Evolutionary conservation across 2,329 filamentous ascomycete species (phyloP), one percentile per base, ranked within the genome.

Genomic region (Dactylonectria estremocensis): DNA sequence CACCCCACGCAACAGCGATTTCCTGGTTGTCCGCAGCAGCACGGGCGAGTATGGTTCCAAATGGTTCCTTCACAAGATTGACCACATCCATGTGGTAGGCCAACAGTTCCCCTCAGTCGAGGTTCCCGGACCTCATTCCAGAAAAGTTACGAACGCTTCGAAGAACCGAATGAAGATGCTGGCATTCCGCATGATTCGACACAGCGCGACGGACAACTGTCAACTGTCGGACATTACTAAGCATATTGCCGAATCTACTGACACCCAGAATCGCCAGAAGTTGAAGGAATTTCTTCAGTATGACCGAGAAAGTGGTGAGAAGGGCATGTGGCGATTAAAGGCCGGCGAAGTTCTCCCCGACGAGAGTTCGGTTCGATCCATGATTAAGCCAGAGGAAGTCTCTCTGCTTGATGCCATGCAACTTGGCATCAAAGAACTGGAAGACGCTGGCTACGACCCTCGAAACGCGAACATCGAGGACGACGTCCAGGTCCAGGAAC

Each of bases 121-220:
- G 76, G 93, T 99, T 5, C 96, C 96, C 3, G 95, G 95, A 0
- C 95, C 95, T 3, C 95, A 98, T 79, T 97, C 95, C 43, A 89
- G 96, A 68, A 97, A 96, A 80, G 95, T 98, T 33, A 99, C 96
- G 0, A 97, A 97, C 64, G 95, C 95, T n/a, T 92, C 94, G 40
- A 99, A 99, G 85, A 97, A 96, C 80, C 91, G 96, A 40, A 91
- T 99, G 81, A 97, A 96, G 84, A 98, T 98, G 92, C 91, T 99
- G 45, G 93, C 95, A 0, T 98, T 94, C 80, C 93, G 96, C 57
- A 91, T 97, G 79, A 93, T 97, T 75, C 89, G 91, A 69, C 93
- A 93, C 75, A 94, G 92, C 74, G 85, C 89, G 18, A 89, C 91
- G 28, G 85, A 91, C 67, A 87, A 90, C 50, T 88, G 95, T 24